These are phyloP conservation scores for Vanderwaltozyma yarrowii DNA, from an alignment of 805 yeast genomes.

Conservation along the genomic window DNA sequence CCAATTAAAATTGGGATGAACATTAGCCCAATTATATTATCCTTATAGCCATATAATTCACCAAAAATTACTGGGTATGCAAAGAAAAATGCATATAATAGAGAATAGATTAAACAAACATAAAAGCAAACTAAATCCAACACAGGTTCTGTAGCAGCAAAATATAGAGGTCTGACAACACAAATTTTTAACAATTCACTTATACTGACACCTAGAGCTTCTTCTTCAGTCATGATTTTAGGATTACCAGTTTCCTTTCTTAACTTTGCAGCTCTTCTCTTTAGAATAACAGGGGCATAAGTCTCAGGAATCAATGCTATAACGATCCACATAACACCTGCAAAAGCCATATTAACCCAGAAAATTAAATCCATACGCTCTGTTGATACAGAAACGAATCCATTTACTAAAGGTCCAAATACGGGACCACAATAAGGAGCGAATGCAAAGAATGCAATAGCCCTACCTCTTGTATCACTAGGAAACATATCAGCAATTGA, in stretches of 20 bases:
- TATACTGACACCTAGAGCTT: conserved; percentile 63
- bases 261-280: conserved; percentile 49
- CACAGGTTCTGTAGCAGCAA: conserved; percentile 74
- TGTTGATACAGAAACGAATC: conserved; percentile 70
- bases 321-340: conserved; percentile 70
- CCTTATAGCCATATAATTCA: conserved; percentile 65
- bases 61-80: conserved; percentile 86
- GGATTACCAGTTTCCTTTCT: conserved; percentile 74
- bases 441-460: conserved; percentile 84
- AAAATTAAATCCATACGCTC: conserved; percentile 59
- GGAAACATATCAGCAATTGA: conserved; percentile 83
- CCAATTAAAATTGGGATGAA: conserved; percentile 84
- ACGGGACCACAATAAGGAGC: conserved; percentile 93
- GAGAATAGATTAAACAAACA: conserved; percentile 82
- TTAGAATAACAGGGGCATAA: conserved; percentile 73
- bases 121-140: conserved; percentile 73
- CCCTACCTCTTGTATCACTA: conserved; percentile 68
- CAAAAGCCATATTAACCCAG: conserved; percentile 90
- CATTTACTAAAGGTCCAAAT: conserved; percentile 78
- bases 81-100: conserved; percentile 86
- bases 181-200: conserved; percentile 63
- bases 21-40: conserved; percentile 77
- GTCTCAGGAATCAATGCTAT: conserved; percentile 72
- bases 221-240: conserved; percentile 86
- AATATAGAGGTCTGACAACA: conserved; percentile 68